Conservation (phyloP, 345 rosid species). For the Corchorus olitorius region DNA sequence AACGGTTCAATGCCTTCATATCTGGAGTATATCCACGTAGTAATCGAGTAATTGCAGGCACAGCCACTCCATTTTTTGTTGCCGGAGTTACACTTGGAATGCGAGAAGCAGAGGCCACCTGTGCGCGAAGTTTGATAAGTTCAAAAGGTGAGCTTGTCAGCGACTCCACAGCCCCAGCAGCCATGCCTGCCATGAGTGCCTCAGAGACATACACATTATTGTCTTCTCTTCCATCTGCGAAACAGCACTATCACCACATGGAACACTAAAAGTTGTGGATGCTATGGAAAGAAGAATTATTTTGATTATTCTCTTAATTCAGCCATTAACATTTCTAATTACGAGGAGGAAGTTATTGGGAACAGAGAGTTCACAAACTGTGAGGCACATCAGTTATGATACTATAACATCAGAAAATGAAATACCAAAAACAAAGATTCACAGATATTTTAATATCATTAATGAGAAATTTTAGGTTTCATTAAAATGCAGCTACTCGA, state of each 20-base stretch:
- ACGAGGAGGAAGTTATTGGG: neutral
- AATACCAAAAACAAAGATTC: neutral
- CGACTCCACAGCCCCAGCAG: conserved; percentile 80
- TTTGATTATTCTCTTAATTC: neutral
- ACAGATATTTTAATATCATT: neutral
- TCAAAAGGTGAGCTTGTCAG: conserved; percentile 75
- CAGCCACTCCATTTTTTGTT: conserved; percentile 33
- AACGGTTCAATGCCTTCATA: conserved; percentile 56
- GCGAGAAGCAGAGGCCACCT: conserved; percentile 74
- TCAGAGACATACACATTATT: conserved; percentile 63
- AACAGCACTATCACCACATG: conserved; percentile 11
- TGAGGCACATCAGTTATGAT: neutral
- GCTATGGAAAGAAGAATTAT: neutral
- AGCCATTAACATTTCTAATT: neutral
- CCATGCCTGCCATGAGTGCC: conserved; percentile 80
- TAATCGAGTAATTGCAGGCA: conserved; percentile 51
- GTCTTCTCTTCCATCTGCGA: conserved; percentile 84
- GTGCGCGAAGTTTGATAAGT: conserved; percentile 73
- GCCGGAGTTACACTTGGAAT: conserved; percentile 39
- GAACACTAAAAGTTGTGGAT: neutral
- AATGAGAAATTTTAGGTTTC: neutral
- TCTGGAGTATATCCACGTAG: conserved; percentile 67
- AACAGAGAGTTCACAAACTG: neutral
- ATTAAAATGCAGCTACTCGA: neutral
- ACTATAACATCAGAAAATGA: neutral